Percentiles rank a stretch among this genome's conserved stretches.
phyloP scores from a whole-genome alignment of 345 rosid genomes.

The Pugionium dolabratum region DNA sequence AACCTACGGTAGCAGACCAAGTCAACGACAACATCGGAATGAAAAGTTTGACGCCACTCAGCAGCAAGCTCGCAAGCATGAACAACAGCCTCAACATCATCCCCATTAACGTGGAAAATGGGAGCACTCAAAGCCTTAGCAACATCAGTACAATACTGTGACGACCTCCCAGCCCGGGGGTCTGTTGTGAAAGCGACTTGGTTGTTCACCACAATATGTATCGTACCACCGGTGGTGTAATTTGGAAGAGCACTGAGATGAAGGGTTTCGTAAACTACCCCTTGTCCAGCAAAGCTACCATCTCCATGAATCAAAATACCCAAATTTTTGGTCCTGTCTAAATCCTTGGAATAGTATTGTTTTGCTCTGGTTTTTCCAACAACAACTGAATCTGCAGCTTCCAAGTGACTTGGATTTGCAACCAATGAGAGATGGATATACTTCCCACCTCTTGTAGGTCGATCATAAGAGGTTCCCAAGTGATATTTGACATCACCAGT shows the following conservation, averaged over 20 bases:
- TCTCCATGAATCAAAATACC: slow-evolving; percentile 81
- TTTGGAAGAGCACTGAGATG: slow-evolving; percentile 90
- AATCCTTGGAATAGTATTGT: slow-evolving; percentile 74
- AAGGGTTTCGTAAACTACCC: slow-evolving; percentile 81
- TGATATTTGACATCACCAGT: slow-evolving; percentile 93
- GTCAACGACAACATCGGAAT: slow-evolving; percentile 80
- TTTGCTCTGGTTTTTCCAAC: slow-evolving; percentile 86
- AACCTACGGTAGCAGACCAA: slow-evolving; percentile 76
- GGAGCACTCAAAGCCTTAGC: slow-evolving; percentile 88
- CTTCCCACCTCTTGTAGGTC: slow-evolving; percentile 86
- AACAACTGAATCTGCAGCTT: slow-evolving; percentile 86
- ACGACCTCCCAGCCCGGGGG: slow-evolving; percentile 78
- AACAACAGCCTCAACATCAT: slow-evolving; percentile 81
- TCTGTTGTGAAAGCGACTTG: slow-evolving; percentile 92
- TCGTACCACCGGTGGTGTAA: slow-evolving; percentile 82
- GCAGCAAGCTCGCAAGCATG: slow-evolving; percentile 86
- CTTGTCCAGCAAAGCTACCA: slow-evolving; percentile 94
- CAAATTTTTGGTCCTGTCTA: slow-evolving; percentile 75
- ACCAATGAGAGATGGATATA: slow-evolving; percentile 82
- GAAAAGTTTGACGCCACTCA: slow-evolving; percentile 86
- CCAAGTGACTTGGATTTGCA: slow-evolving; percentile 91
- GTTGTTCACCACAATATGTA: slow-evolving; percentile 85
- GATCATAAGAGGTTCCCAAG: slow-evolving; percentile 84
- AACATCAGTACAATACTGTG: slow-evolving; percentile 88
- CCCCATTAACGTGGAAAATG: slow-evolving; percentile 79